Percentiles rank a stretch among this genome's conserved stretches.
These are phyloP conservation scores for Ophiostoma sp. DNA, from an alignment of 2,329 filamentous ascomycete genomes.

Conservation along the genomic window DNA sequence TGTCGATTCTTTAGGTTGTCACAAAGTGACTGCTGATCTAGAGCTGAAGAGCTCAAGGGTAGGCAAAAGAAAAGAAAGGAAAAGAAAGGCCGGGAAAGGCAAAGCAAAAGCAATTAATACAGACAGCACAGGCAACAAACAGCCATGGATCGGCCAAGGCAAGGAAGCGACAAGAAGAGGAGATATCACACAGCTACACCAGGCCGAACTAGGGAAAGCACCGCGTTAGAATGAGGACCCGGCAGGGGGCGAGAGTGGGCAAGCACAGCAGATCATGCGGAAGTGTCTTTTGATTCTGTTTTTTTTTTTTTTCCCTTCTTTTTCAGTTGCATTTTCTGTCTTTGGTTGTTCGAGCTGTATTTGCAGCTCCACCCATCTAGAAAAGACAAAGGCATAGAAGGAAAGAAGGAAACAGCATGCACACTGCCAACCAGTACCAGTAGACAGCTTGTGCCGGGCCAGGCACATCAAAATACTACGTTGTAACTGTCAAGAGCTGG, in stretches of 20 bases:
- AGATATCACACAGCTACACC: not conserved
- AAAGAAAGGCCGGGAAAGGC: not conserved
- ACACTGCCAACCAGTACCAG: not conserved
- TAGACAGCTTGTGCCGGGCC: not conserved
- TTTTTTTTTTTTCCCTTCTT: not conserved
- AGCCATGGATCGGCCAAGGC: not conserved
- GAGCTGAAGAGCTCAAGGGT: not conserved
- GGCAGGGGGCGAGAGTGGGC: not conserved
- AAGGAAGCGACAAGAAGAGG: not conserved
- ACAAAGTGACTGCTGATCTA: not conserved
- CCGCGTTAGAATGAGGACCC: not conserved
- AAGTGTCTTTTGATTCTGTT: not conserved
- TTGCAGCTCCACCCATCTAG: not conserved
- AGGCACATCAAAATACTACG: not conserved
- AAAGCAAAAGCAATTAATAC: not conserved
- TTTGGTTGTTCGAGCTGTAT: not conserved
- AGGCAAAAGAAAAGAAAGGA: no score
- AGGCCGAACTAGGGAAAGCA: not conserved
- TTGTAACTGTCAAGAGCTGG: not conserved
- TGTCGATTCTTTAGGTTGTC: not conserved
- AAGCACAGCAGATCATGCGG: conserved; percentile 8
- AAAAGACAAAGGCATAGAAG: not conserved
- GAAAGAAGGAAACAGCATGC: no score
- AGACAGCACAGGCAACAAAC: not conserved
- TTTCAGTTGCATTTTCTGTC: not conserved